These are phyloP conservation scores for Metschnikowia picachoensis DNA, from an alignment of 805 yeast species.

Conservation along the genomic window DNA sequence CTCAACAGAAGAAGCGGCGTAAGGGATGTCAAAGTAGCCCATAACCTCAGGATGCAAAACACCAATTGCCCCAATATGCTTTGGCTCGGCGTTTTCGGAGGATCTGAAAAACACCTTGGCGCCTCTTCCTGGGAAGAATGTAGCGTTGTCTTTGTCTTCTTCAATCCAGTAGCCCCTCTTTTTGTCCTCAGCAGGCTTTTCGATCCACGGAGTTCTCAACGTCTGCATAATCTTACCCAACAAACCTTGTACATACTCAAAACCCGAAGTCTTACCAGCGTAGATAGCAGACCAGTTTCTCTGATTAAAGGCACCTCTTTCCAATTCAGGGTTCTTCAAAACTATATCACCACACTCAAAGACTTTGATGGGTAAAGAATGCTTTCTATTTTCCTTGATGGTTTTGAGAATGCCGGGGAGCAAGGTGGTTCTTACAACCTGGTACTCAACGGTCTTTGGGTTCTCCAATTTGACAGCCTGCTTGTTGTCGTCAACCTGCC, in stretches of 20 bases:
- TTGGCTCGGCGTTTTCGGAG: conserved; percentile 51
- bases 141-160: conserved; percentile 59
- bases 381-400: conserved; percentile 92
- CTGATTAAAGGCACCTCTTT: conserved; percentile 87
- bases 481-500: conserved; percentile 67
- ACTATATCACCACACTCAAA: conserved; percentile 96
- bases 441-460: conserved; percentile 95
- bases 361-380: conserved; percentile 89
- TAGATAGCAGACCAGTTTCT: conserved; percentile 93
- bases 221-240: conserved; percentile 95
- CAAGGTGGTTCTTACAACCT: conserved; percentile 93
- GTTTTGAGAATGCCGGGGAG: conserved; percentile 95
- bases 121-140: conserved; percentile 96
- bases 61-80: conserved; percentile 80
- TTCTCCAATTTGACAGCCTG: conserved; percentile 86
- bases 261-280: conserved; percentile 94
- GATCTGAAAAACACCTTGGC: conserved; percentile 79
- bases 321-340: conserved; percentile 71
- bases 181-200: conserved; percentile 46
- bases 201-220: conserved; percentile 82
- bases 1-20: conserved; percentile 89
- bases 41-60: conserved; percentile 94
- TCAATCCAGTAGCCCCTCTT: conserved; percentile 84
- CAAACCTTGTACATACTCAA: conserved; percentile 91
- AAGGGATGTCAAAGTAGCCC: conserved; percentile 81